These are phyloP conservation scores for Diaporthe australafricana DNA, from an alignment of 2,329 filamentous ascomycete genomes.

Conservation along the genomic window DNA sequence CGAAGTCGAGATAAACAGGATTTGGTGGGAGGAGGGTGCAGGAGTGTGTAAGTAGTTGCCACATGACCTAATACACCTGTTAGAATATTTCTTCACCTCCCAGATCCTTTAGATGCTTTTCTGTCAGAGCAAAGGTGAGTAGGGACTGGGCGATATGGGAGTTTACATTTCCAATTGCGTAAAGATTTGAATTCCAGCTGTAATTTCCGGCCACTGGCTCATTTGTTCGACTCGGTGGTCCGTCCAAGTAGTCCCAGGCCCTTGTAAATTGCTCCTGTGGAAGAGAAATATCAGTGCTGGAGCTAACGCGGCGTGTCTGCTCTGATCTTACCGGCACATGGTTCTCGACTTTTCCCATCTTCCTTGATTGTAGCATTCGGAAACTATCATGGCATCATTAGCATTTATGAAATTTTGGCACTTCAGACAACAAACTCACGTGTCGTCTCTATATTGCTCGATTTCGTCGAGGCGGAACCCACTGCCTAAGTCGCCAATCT, in stretches of 20 bases:
- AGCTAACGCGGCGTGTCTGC: no score
- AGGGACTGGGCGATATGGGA: neutral
- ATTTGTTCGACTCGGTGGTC: neutral
- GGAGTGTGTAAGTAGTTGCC: slow-evolving; percentile 2
- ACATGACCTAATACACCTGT: slow-evolving; percentile 3
- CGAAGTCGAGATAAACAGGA: neutral
- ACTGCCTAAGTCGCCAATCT: neutral
- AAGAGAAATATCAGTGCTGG: neutral
- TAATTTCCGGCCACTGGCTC: neutral
- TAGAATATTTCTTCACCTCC: neutral
- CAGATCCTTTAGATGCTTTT: neutral
- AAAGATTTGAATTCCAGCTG: neutral
- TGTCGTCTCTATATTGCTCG: neutral
- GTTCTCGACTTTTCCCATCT: neutral
- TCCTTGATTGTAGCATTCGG: neutral
- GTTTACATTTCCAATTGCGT: neutral
- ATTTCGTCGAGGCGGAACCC: neutral
- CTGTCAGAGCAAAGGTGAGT: no score
- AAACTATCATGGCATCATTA: neutral
- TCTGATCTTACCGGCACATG: neutral
- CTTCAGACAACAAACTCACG: neutral
- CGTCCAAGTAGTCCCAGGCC: slow-evolving; percentile 4
- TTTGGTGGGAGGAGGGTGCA: neutral
- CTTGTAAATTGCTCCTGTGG: neutral
- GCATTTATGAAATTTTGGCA: neutral